Base-by-base conservation (phyloP, 768 basidiomycete genomes). In the Gloeopeniophorella convolvens region DNA sequence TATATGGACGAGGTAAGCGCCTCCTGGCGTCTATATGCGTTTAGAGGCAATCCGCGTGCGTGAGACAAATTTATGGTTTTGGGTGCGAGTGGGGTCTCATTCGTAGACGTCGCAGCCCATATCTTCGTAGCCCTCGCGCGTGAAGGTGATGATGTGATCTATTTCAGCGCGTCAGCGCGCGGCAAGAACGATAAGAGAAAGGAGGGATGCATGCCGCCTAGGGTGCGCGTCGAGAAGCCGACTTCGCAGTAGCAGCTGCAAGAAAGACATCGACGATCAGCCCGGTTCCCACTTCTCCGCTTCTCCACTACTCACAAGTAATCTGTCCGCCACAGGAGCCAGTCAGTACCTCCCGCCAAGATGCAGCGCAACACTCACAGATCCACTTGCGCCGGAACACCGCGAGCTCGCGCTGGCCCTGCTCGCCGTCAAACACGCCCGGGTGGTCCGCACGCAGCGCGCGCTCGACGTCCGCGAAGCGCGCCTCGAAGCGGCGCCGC, bases 321-420 rank as follows among this genome's bases (percentile, higher is more conserved):
- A 62, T 76, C 76, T 72, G 55, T 11, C 42, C 60, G 57, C 45
- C 53, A 57, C 36, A 55, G 46, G 51, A 33, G 18, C 28, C 13
- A 16, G 32, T 34, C 5, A 34, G n/a, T 39, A n/a, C 8, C 15
- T n/a, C 16, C 18, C 6, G 39, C 23, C 27, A 37, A 49, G 20
- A n/a, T 32, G 9, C 41, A 21, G 51, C 8, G 34, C 4, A 34
- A 13, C 8, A 71, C 78, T 65, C 57, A 83, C 80, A 85, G 60
- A 79, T 74, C 83, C 83, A 85, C 63, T 85, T 86, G 49, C 83
- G 65, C 61, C 76, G 77, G 66, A 90, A 90, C 24, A 87, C 80
- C 59, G 84, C 81, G 39, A 85, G 74, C 61, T 85, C 85, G 42
- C 72, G 24, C 31, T 45, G 66, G 9, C 72, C 75, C 20, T 66